Evolutionary conservation across 2,329 filamentous ascomycete species (phyloP), one percentile per base, ranked within the genome.

Genomic region (Emydomyces testavorans): DNA sequence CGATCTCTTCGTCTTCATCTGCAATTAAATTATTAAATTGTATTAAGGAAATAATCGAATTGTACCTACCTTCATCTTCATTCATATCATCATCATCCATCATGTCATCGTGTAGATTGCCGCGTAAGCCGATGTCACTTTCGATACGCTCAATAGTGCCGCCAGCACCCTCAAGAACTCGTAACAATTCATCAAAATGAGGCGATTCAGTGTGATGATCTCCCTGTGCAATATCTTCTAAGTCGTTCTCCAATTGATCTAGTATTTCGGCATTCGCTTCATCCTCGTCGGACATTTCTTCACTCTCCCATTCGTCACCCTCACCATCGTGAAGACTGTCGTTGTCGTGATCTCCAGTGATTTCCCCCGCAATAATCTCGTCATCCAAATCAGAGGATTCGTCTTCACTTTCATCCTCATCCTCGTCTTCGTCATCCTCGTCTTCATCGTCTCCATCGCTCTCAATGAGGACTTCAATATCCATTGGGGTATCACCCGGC

Each of bases 401-500:
- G n/a, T 63, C 61, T 26, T 65, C 60, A 26, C 74, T 73, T 26
- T 77, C 74, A 37, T 74, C 72, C 46, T 76, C 72, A 6, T 79
- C 77, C 18, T 75, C 73, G 16, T 77, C 72, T 6, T 72, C 71
- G 2, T n/a, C n/a, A n/a, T 77, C 73, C 1, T 72, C 74, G 26
- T 77, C 76, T 1, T 80, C 78, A 10, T 79, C 76, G 6, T 75
- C 70, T 5, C 73, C 72, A 18, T 76, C 80, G 45, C 80, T 80
- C 29, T 85, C 83, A 72, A 95, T 85, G 52, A 94, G 85, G 56
- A 96, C 84, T 69, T 94, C 89, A 44, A 95, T 85, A 31, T 85
- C 80, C 65, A 79, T 74, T 20, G 68, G 70, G n/a, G 71, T 66
- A 56, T 81, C 78, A 11, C 78, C 78, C 32, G 77, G 71, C 34